Base-by-base conservation (phyloP, 306 rosid genomes). In the Comarum palustre region DNA sequence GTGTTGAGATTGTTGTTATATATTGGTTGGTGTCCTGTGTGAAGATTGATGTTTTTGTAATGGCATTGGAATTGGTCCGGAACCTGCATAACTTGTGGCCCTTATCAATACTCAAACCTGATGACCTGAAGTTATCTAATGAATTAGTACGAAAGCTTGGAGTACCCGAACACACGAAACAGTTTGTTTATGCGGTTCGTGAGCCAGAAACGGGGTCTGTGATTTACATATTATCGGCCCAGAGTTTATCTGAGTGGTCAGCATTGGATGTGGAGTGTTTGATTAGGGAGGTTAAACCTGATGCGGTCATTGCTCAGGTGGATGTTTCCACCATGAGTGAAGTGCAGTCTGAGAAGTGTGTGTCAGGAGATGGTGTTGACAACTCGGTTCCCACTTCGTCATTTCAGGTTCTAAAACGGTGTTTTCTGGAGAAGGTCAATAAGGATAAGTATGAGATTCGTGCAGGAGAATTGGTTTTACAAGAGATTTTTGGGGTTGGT, bases 61-160 rank as follows among this genome's bases (percentile, higher is more conserved):
- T 91, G 97, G 90, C 83, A 64, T 74, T 83, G 42, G 71, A 78
- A 66, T 89, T 86, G 36, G 2, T 84, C 3, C 73, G 78, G 90
- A 82, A 71, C 31, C 84, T 91, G n/a, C 86, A 83, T 60, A 84
- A 80, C 63, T 34, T 83, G 0, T 92, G 97, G 97, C 93, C 96
- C 5, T 87, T 91, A 76, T 77, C 89, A 0, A 9, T 61, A 13
- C 84, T 85, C 39, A 83, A 75, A 79, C 43, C 39, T 36, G 84
- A 89, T 71, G 86, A 92, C 55, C 68, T 92, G 41, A 81, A 58
- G 74, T 75, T 54, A 8, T 92, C 93, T 2, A 83, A 79, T 51
- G 80, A 80, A 36, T 61, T 87, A 52, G 96, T 92, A 29, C 41
- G 69, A 31, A 87, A 89, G 34, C 88, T 92, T 47, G 20, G 69